Conservation (phyloP, 768 basidiomycete genomes). For the Amanita rubescens region DNA sequence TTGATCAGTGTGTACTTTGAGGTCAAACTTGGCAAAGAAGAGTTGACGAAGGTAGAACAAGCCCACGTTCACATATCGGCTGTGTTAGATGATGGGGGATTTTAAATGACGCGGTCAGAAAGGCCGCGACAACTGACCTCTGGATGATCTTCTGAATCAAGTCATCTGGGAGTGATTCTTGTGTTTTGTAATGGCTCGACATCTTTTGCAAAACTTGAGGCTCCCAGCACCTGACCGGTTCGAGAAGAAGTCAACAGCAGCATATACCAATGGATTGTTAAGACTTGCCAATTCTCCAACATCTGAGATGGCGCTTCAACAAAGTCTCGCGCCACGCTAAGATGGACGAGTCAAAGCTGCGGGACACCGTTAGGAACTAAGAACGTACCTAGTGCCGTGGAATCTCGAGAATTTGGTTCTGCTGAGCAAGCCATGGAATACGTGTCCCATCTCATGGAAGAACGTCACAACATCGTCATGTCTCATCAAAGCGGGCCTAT, state of each 20-base stretch:
- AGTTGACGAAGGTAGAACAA: slow-evolving; percentile 77
- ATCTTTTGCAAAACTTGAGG: slow-evolving; percentile 67
- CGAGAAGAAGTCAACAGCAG: neutral
- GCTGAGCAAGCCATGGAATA: slow-evolving; percentile 64
- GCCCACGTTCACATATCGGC: slow-evolving; percentile 77
- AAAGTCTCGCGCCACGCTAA: slow-evolving; percentile 67
- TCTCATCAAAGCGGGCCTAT: slow-evolving; percentile 78
- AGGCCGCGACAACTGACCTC: slow-evolving; percentile 39
- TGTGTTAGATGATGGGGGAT: slow-evolving; percentile 12
- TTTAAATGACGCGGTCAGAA: neutral
- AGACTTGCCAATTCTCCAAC: slow-evolving; percentile 77
- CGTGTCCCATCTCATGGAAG: slow-evolving; percentile 87
- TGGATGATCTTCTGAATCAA: slow-evolving; percentile 76
- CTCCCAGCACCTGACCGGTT: slow-evolving; percentile 63
- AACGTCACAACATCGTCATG: slow-evolving; percentile 86
- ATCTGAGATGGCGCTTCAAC: slow-evolving; percentile 90
- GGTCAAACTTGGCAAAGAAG: slow-evolving; percentile 77
- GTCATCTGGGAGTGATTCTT: slow-evolving; percentile 61
- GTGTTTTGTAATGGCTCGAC: slow-evolving; percentile 75
- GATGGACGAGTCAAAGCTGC: neutral
- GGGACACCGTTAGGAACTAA: neutral
- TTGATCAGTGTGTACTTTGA: slow-evolving; percentile 66
- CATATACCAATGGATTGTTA: neutral
- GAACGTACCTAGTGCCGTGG: slow-evolving; percentile 62
- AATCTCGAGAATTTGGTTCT: slow-evolving; percentile 66